These are phyloP conservation scores for Cucumis cinereus DNA, from an alignment of 306 rosid species.

Conservation along the genomic window DNA sequence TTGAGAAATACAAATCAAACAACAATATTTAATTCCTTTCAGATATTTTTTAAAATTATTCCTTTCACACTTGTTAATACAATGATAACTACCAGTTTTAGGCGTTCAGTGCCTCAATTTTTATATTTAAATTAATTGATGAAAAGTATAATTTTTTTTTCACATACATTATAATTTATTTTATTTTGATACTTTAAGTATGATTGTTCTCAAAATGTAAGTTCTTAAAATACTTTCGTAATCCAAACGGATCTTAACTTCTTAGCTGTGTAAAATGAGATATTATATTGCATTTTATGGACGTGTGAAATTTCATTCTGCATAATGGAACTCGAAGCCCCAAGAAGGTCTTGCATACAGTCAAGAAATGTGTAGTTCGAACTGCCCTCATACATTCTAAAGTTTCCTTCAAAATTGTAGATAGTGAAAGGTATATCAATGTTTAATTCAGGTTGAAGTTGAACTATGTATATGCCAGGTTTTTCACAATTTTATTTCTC, in stretches of 20 bases:
- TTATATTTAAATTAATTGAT: background rate
- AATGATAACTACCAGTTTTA: background rate
- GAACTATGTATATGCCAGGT: constrained; percentile 3
- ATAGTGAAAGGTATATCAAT: constrained; percentile 60
- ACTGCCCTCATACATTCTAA: constrained; percentile 54
- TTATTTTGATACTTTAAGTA: background rate
- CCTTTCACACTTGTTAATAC: background rate
- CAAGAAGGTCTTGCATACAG: constrained; percentile 68
- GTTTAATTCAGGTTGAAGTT: constrained; percentile 13
- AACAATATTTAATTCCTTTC: background rate
- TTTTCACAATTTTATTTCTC: constrained; percentile 14
- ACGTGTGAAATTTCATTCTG: constrained; percentile 22
- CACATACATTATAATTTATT: background rate
- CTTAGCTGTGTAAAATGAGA: constrained; percentile 16
- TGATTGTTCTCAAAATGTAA: background rate
- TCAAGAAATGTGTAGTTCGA: constrained; percentile 59
- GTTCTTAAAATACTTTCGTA: background rate
- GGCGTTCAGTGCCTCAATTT: background rate
- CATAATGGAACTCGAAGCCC: constrained; percentile 42
- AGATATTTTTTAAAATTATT: background rate
- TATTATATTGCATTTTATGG: constrained; percentile 22
- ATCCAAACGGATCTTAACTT: background rate
- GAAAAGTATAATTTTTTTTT: background rate
- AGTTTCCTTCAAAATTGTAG: constrained; percentile 55
- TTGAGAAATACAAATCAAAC: background rate